These are phyloP conservation scores for Cyberlindnera suaveolens DNA, from an alignment of 805 yeast genomes.

Conservation along the genomic window DNA sequence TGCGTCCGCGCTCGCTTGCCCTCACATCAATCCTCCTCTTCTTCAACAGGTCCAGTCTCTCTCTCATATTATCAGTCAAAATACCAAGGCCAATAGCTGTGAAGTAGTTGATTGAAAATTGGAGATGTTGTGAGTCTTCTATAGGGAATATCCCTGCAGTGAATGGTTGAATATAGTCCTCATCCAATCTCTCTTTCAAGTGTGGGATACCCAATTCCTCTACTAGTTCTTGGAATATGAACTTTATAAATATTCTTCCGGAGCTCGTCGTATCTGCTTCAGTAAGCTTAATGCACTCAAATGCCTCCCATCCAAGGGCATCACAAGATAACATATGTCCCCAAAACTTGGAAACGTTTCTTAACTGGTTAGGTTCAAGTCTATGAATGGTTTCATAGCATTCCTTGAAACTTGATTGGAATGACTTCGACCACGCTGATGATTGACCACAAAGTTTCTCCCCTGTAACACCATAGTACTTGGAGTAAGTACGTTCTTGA, in stretches of 20 bases:
- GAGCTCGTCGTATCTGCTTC: conserved; percentile 77
- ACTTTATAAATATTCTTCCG: conserved; percentile 71
- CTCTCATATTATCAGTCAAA: conserved; percentile 79
- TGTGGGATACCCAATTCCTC: conserved; percentile 63
- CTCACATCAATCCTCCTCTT: conserved; percentile 24
- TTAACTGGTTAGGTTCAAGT: conserved; percentile 62
- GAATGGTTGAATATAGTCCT: conserved; percentile 43
- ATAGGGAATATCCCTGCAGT: conserved; percentile 61
- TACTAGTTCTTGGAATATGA: conserved; percentile 70
- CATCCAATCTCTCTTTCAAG: conserved; percentile 44
- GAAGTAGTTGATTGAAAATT: conserved; percentile 84
- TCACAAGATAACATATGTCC: conserved; percentile 78
- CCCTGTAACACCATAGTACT: conserved; percentile 73
- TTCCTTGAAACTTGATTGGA: conserved; percentile 44
- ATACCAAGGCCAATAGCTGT: conserved; percentile 89
- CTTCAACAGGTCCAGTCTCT: conserved; percentile 26
- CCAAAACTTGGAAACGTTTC: conserved; percentile 79
- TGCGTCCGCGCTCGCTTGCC: conserved; percentile 12
- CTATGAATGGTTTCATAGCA: conserved; percentile 57
- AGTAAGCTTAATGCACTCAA: conserved; percentile 51
- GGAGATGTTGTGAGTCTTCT: conserved; percentile 42
- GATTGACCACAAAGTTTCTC: conserved; percentile 52
- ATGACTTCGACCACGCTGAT: conserved; percentile 51
- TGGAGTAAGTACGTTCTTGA: conserved; percentile 82
- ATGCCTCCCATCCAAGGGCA: conserved; percentile 55